Base-by-base conservation (phyloP, 352 stramenopile genomes). In the Phytopythium kandeliae region DNA sequence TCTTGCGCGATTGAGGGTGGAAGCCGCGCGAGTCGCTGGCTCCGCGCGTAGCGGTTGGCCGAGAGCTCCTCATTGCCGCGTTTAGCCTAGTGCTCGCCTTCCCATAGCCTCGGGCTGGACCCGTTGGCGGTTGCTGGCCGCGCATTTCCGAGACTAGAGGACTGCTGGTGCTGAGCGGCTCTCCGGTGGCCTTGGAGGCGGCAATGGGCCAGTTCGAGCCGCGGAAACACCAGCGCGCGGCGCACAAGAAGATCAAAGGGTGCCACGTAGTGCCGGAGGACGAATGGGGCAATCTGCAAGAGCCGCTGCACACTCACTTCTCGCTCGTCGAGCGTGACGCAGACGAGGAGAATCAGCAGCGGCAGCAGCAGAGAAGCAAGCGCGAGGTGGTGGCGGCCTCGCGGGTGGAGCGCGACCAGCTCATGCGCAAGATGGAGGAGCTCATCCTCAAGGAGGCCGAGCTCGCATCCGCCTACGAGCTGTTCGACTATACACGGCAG, bases 371-470 rank as follows among this genome's bases (percentile, higher is more conserved):
- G 0, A 52, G 38, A 37, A 63, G 48, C 58, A 52, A 54, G 25
- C 47, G 53, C 30, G 44, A 51, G 43, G 47, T 60, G 34, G 51
- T 88, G 13, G 77, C 77, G 16, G 67, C 62, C 0, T 73, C 60
- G 31, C 62, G 77, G 30, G 63, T 88, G 34, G 56, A 56, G 41
- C 57, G 72, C 15, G 74, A 88, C 52, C 65, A 75, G 24, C 59
- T 88, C 31, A 78, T 84, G 70, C 72, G 65, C 51, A 58, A 69
- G 40, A 78, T 88, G 69, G 74, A 86, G 36, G 53, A 71, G 8
- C 56, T 89, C 24, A 69, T 82, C 38, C 55, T 89, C 21, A 75
- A 84, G 41, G 78, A 86, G 41, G 73, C 74, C 1, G 74, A 89
- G 30, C 54, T 86, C 13, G 59, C 64, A 42, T 84, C 77, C 0